Evolutionary conservation across 1,284 basidiomycete species (phyloP), one percentile per base, ranked within the genome.

Genomic region (Phellopilus nigrolimitatus): DNA sequence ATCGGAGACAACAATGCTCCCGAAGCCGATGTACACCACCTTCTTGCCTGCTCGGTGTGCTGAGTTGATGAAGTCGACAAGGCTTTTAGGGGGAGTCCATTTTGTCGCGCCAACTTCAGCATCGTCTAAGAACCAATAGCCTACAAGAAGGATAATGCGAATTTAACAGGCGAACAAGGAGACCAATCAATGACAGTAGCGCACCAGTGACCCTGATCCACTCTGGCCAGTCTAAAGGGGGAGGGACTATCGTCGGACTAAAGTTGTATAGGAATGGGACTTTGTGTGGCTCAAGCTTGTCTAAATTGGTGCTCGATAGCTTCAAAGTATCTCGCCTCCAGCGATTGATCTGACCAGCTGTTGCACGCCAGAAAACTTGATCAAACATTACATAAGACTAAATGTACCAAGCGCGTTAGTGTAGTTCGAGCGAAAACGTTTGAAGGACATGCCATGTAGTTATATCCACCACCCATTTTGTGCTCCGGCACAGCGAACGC

Each of bases 261-360:
- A 98, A 98, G 67, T 97, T 98, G 71, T 99, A 99, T 45, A 99
- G 70, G 74, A 99, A 98, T 1, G 95, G 95, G 38, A 95, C 91
- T 70, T 93, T 95, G 71, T 97, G 91, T 45, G 89, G 91, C 63
- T 95, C 92, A 79, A 98, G 86, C 69, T 86, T 91, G 67, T 97
- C 95, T 31, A 95, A 72, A 56, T 75, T 93, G 6, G 95, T 98
- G 51, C 84, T 74, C 2, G 78, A 78, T 39, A 99, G 78, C 30
- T 78, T 78, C n/a, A 98, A 70, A 8, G 80, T 68, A 58, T 91
- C 80, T 58, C 84, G 80, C 24, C 97, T 77, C 93, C 94, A 99
- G 38, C 90, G 80, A 64, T 99, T 99, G 62, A 99, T 87, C 65
- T 98, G 95, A 1, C 90, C 88, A 1, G 95, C 78, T 38, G 85